Base-by-base conservation (phyloP, 176 grass and related monocot genomes). In the Avena sativa region DNA sequence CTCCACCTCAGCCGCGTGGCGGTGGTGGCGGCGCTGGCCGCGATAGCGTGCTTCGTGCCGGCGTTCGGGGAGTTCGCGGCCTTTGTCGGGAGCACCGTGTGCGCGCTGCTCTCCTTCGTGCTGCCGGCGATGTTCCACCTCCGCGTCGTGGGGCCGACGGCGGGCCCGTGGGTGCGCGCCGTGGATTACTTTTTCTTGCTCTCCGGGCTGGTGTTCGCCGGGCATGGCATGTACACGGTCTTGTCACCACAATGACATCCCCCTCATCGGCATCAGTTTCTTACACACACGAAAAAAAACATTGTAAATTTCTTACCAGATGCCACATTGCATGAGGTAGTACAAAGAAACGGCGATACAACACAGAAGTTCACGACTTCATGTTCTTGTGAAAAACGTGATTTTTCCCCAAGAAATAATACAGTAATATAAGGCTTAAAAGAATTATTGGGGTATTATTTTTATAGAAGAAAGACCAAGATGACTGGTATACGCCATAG, bases 91-190 rank as follows among this genome's bases (percentile, higher is more conserved):
- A 95, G 96, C 90, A 98, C 96, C 25, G 88, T 93, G 6, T 98
- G 93, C 84, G 93, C 95, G 0, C 86, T 89, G 85, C 95, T 98
- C 74, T 98, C 95, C 26, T 98, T 98, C 50, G 95, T 98, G 72
- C 61, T 95, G 61, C 95, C 95, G 1, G 90, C 91, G 76, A 65
- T 89, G 19, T 95, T 98, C 88, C 95, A 95, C 86, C 88, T 98
- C 81, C 82, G 81, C 32, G 79, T 98, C 58, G 62, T 91, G 25
- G 93, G 89, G 21, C 65, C 15, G 4, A 59, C 55, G 13, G 91
- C 91, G 12, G 71, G 84, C 50, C 9, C 82, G 8, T 82, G 82
- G 63, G 71, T 43, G 82, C 92, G 87, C 23, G 78, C 90, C 4
- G 25, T 92, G 17, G 96, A 94, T 76, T 93, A 90, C 78, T 68